phyloP scores from a whole-genome alignment of 768 basidiomycete genomes.

The Aureoboletus auriporus region DNA sequence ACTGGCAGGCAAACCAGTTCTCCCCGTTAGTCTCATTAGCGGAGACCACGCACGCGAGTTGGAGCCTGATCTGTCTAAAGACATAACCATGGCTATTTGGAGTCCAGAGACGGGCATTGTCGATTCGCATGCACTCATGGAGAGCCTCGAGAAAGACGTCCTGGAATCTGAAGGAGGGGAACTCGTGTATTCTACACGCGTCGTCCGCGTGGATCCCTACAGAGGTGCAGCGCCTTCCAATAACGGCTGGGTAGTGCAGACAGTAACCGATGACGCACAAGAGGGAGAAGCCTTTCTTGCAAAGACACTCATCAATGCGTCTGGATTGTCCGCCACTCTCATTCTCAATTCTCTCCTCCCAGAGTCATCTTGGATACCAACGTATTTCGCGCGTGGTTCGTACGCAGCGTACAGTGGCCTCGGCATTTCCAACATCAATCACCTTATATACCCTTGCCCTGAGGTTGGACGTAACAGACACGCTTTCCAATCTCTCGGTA shows the following conservation, averaged over 20 bases:
- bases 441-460: constrained; percentile 92
- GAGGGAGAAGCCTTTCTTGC: constrained; percentile 66
- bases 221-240: constrained; percentile 33
- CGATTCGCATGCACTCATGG: constrained; percentile 82
- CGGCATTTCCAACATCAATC: constrained; percentile 60
- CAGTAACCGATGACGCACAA: constrained; percentile 48
- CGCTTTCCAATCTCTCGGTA: constrained; percentile 82
- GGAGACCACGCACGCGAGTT: constrained; percentile 64
- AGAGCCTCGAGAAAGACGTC: constrained; percentile 79
- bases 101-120: constrained; percentile 89
- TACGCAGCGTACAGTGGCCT: constrained; percentile 87
- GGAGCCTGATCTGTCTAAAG: constrained; percentile 77
- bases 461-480: constrained; percentile 52
- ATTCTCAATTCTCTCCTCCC: constrained; percentile 69
- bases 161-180: constrained; percentile 62
- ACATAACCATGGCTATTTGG: constrained; percentile 72
- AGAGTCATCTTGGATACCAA: constrained; percentile 52
- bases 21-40: constrained; percentile 66
- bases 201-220: constrained; percentile 80
- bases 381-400: constrained; percentile 80
- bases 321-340: constrained; percentile 69
- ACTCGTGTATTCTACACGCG: constrained; percentile 73
- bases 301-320: constrained; percentile 75
- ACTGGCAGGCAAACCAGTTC: constrained; percentile 29
- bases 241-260: constrained; percentile 88